These are phyloP conservation scores for Leccinum colubrinum DNA, from an alignment of 1,284 basidiomycete genomes.

Conservation along the genomic window DNA sequence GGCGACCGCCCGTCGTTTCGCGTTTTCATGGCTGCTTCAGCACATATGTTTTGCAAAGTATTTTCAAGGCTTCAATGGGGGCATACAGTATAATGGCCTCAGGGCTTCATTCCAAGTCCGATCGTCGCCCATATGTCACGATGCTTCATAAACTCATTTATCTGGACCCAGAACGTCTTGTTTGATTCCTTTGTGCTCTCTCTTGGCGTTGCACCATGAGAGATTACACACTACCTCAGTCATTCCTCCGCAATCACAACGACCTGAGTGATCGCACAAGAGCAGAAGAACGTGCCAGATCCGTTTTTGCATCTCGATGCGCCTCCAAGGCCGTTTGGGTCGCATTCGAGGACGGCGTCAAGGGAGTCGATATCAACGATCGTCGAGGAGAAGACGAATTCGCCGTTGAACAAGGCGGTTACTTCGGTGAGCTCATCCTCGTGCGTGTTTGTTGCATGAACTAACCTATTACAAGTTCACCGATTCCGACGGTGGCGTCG, in stretches of 20 bases:
- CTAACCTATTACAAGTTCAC: conserved; percentile 62
- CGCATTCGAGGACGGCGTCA: conserved; percentile 78
- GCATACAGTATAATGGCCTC: neutral
- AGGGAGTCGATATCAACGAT: conserved; percentile 88
- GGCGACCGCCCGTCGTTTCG: neutral
- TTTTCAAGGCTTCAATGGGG: neutral
- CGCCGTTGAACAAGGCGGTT: conserved; percentile 90
- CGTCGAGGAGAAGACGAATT: conserved; percentile 85
- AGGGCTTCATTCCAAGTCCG: neutral
- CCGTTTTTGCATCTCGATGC: conserved; percentile 63
- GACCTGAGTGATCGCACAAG: conserved; percentile 64
- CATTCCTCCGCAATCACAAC: neutral
- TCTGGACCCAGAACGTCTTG: neutral
- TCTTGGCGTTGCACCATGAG: neutral
- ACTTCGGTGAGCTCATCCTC: conserved; percentile 60
- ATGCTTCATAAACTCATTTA: neutral
- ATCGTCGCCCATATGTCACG: too few species aligned
- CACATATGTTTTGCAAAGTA: neutral
- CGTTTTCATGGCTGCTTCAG: neutral
- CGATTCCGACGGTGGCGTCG: conserved; percentile 88
- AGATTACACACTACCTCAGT: neutral
- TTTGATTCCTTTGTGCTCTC: neutral
- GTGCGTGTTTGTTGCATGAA: neutral
- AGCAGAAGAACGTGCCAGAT: conserved; percentile 74
- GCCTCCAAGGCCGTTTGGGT: conserved; percentile 73